Evolutionary conservation across 208 protist species (phyloP).

Genomic region (Wallacemonas sp.): DNA sequence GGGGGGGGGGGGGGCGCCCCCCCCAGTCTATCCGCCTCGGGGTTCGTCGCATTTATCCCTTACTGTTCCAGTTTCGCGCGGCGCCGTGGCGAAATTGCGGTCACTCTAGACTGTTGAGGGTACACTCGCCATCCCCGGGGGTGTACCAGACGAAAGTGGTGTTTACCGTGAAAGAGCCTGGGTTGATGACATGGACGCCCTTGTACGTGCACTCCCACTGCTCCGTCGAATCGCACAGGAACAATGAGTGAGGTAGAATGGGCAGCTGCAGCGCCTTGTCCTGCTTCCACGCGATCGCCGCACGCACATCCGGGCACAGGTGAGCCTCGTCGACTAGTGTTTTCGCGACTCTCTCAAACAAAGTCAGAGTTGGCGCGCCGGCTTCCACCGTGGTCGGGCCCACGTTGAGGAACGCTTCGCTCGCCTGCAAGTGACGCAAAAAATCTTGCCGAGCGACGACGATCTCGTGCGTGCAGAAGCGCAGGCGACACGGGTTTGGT

Average conservation of each 20-base stretch:
- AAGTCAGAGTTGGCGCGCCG: background rate
- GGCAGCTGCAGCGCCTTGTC: conserved; percentile 78
- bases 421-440: conserved; percentile 63
- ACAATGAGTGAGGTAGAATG: conserved; percentile 76
- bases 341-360: conserved; percentile 82
- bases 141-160: conserved; percentile 91
- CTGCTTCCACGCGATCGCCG: conserved; percentile 69
- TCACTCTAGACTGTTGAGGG: conserved; percentile 76
- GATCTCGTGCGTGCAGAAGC: conserved; percentile 88
- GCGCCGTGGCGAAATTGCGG: no score
- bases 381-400: background rate
- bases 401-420: conserved; percentile 33
- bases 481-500: conserved; percentile 83
- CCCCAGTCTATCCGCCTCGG: no score
- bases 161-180: conserved; percentile 76
- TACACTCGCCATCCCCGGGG: conserved; percentile 81
- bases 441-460: conserved; percentile 79
- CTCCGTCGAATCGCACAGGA: conserved; percentile 89
- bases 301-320: conserved; percentile 61
- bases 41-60: no score
- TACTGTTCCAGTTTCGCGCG: no score
- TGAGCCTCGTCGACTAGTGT: conserved; percentile 85
- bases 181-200: conserved; percentile 81
- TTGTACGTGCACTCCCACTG: conserved; percentile 91
- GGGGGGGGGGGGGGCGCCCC: no score